Conservation (phyloP, 371 early-diverging fungal species). For the Dichotomocladium elegans region DNA sequence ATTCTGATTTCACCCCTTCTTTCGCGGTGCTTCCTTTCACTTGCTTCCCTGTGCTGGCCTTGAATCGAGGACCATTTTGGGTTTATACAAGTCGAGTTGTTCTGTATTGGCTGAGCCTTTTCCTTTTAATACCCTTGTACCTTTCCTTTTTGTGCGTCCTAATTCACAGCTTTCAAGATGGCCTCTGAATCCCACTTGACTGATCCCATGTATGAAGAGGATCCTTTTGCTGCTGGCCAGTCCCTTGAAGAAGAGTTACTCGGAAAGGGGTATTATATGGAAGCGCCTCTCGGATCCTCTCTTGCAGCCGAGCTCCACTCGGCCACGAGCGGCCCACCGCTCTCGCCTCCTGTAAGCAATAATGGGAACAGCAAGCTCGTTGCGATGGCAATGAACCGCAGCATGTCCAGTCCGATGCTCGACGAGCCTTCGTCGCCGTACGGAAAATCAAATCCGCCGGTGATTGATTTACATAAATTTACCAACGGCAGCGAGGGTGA, state of each 20-base stretch:
- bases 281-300: conserved; percentile 39
- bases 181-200: conserved; percentile 17
- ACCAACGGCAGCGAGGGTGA: not conserved
- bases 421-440: conserved; percentile 1
- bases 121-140: too few relatives aligned
- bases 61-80: too few relatives aligned
- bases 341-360: conserved; percentile 12
- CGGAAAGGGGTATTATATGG: conserved; percentile 38
- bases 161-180: too few relatives aligned
- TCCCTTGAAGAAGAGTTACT: conserved; percentile 46
- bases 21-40: too few relatives aligned
- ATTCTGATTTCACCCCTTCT: too few relatives aligned
- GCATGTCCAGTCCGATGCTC: conserved; percentile 10
- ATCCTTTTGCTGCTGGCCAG: conserved; percentile 35
- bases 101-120: too few relatives aligned
- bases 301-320: conserved; percentile 50
- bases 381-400: conserved; percentile 28
- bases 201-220: conserved; percentile 30
- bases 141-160: too few relatives aligned
- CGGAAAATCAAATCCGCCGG: not conserved
- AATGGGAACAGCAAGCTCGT: conserved; percentile 26
- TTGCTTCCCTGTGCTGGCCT: too few relatives aligned
- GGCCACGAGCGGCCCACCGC: conserved; percentile 25
- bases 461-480: conserved; percentile 3
- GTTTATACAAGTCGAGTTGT: too few relatives aligned